Base-by-base conservation (phyloP, 2,329 filamentous ascomycete genomes). In the Trichoderma simmonsii region DNA sequence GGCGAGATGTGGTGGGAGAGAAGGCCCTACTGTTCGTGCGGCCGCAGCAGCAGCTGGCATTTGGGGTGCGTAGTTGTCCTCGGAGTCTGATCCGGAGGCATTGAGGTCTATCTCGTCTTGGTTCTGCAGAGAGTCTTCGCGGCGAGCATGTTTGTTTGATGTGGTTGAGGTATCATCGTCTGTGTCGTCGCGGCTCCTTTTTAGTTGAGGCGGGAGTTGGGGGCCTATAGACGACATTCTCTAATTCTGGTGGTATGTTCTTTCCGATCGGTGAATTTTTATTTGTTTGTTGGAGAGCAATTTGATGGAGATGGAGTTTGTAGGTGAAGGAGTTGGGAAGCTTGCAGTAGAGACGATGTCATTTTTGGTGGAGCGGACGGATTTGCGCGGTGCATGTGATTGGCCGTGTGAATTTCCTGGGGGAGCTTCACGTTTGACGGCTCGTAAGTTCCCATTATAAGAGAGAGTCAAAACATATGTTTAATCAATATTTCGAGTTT, bases 181-280 rank as follows among this genome's bases (percentile, higher is more conserved):
- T 21, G 43, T 24, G n/a, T 51, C 43, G 43, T 51, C 43, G 9
- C 43, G 91, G 77, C 89, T 86, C 80, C 91, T 91, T 39, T 88
- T 78, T 56, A 92, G 85, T 73, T 92, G 89, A 5, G 91, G 86
- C 14, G 93, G 92, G 28, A 94, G 81, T 73, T 90, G 85, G 15
- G 93, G 92, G 6, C 92, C 92, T 77, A 93, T 90, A 39, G 88
- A 89, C 65, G 93, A 93, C 28, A 43, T 68, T 69, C 8, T 48
- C 8, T 11, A 8, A 7, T n/a, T 14, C 3, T 5, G 3, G 2
- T 32, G 18, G 4, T 30, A 1, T 61, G 4, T 9, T 34, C 14
- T 28, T 4, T 51, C 15, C 18, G 9, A 3, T 15, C 26, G n/a
- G 11, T 3, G 6, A 1, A 39, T 18, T 36, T 14, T 28, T 26